Evolutionary conservation across 139 green algal genomes (phyloP).

Genomic region (Haematococcus sp.): DNA sequence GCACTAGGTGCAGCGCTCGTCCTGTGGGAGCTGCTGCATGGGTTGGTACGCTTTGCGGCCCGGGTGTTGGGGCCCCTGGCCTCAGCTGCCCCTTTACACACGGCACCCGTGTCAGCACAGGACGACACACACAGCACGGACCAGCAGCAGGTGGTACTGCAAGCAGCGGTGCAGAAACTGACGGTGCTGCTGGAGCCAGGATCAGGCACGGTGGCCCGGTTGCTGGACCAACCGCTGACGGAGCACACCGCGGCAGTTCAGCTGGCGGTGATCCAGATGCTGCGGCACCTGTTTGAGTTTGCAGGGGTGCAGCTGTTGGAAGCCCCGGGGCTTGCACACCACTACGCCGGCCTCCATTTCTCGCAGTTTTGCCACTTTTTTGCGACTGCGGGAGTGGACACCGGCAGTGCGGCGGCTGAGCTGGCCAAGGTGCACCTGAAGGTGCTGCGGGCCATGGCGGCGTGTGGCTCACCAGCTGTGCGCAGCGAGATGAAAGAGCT

Average conservation of each 20-base stretch:
- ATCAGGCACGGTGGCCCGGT: neutral
- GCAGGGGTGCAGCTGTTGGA: slow-evolving; percentile 1
- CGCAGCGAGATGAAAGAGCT: neutral
- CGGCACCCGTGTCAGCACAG: neutral
- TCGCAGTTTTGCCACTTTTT: neutral
- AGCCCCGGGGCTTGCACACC: neutral
- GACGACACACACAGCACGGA: too few relatives aligned
- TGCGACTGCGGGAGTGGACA: neutral
- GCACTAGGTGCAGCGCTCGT: neutral
- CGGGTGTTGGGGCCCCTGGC: neutral
- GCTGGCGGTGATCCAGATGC: neutral
- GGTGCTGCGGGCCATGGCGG: neutral
- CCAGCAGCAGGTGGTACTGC: too few relatives aligned
- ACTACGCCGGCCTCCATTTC: neutral
- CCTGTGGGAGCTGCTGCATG: slow-evolving; percentile 9
- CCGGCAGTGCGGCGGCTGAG: neutral
- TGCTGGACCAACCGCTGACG: neutral
- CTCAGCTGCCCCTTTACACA: neutral
- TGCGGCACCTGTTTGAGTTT: neutral
- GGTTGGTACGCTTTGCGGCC: slow-evolving; percentile 1
- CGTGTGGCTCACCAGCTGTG: neutral
- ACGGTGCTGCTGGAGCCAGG: slow-evolving; percentile 1
- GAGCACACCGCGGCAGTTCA: neutral
- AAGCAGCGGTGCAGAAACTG: slow-evolving; percentile 1
- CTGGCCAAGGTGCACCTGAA: slow-evolving; percentile 2